Percentiles rank a stretch among this genome's conserved stretches.
Evolutionary conservation across 2,329 filamentous ascomycete genomes (phyloP).

Genomic region (Fonsecaea nubica): DNA sequence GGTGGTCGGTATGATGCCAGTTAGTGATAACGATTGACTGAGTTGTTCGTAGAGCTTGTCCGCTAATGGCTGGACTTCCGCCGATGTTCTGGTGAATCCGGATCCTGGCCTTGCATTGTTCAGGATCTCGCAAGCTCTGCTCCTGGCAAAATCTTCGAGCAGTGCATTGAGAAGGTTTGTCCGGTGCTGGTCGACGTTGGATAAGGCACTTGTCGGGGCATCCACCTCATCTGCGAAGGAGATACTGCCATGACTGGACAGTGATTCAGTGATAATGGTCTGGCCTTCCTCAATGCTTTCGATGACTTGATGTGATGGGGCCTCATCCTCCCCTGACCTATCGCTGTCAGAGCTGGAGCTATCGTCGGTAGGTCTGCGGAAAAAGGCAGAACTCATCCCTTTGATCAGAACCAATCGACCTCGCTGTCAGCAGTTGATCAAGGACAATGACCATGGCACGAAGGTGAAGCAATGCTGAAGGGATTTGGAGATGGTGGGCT

Average conservation of each 20-base stretch:
- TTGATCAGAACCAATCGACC: neutral
- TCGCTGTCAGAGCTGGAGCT: slow-evolving; percentile 30
- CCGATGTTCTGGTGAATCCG: slow-evolving; percentile 50
- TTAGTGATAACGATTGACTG: slow-evolving; percentile 51
- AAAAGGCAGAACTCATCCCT: slow-evolving; percentile 36
- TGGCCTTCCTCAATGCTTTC: slow-evolving; percentile 23
- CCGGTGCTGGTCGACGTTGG: slow-evolving; percentile 35
- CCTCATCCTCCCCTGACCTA: slow-evolving; percentile 20
- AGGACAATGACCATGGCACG: neutral
- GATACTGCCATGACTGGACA: slow-evolving; percentile 35
- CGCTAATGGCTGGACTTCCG: slow-evolving; percentile 52
- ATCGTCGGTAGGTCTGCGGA: slow-evolving; percentile 33
- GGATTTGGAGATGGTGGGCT: neutral
- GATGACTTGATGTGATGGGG: slow-evolving; percentile 8
- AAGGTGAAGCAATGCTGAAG: neutral
- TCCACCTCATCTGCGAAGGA: slow-evolving; percentile 30
- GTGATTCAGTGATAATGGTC: slow-evolving; percentile 33
- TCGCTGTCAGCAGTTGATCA: neutral
- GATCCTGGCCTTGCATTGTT: slow-evolving; percentile 48
- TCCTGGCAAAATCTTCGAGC: slow-evolving; percentile 54
- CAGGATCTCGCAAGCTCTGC: slow-evolving; percentile 52
- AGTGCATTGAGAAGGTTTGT: slow-evolving; percentile 52
- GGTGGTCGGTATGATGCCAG: slow-evolving; percentile 51
- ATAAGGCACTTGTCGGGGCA: neutral
- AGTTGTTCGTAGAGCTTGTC: slow-evolving; percentile 51